A percentile compares a stretch with the other conserved stretches of the same genome.
Evolutionary conservation across 495 filamentous ascomycete genomes (phyloP).

Genomic region (Podospora didyma): DNA sequence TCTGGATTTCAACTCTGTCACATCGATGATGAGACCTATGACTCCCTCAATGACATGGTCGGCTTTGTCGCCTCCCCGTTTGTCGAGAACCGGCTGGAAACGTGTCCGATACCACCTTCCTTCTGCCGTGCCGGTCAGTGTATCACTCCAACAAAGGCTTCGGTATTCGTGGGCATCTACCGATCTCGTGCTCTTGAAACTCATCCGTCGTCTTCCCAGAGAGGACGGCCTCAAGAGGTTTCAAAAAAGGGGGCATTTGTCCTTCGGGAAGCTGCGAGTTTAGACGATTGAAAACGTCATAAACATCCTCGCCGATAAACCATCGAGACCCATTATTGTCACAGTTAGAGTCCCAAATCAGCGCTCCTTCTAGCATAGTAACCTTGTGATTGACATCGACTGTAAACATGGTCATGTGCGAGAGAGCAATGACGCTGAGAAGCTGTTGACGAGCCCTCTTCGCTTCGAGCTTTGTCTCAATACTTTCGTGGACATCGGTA

Average conservation of each 20-base stretch:
- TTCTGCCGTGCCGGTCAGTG: slow-evolving; percentile 25
- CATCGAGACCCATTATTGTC: slow-evolving; percentile 21
- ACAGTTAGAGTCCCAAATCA: slow-evolving; percentile 47
- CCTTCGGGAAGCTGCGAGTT: slow-evolving; percentile 27
- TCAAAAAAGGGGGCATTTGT: slow-evolving; percentile 42
- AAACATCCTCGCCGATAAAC: slow-evolving; percentile 55
- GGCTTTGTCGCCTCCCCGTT: slow-evolving; percentile 40
- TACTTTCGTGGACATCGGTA: slow-evolving; percentile 62
- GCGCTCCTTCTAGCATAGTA: slow-evolving; percentile 58
- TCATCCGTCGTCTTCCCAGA: slow-evolving; percentile 47
- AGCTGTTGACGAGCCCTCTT: slow-evolving; percentile 59
- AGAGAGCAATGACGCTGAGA: slow-evolving; percentile 62
- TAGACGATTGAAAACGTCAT: slow-evolving; percentile 50
- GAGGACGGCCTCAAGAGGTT: slow-evolving; percentile 56
- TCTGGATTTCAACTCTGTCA: slow-evolving; percentile 59
- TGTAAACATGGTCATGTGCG: slow-evolving; percentile 64
- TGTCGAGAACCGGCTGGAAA: slow-evolving; percentile 55
- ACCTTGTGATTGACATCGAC: slow-evolving; percentile 53
- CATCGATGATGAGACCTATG: slow-evolving; percentile 65
- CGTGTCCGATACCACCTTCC: slow-evolving; percentile 62
- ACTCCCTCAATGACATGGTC: slow-evolving; percentile 55
- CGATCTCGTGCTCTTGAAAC: slow-evolving; percentile 46
- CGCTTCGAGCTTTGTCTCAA: slow-evolving; percentile 56
- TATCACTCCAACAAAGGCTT: neutral
- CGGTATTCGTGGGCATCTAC: slow-evolving; percentile 14